A percentile compares a stretch with the other conserved stretches of the same genome.
Evolutionary conservation across 202 grass and related monocot species (phyloP).

Genomic region (Bolboschoenoplectus hybrid): DNA sequence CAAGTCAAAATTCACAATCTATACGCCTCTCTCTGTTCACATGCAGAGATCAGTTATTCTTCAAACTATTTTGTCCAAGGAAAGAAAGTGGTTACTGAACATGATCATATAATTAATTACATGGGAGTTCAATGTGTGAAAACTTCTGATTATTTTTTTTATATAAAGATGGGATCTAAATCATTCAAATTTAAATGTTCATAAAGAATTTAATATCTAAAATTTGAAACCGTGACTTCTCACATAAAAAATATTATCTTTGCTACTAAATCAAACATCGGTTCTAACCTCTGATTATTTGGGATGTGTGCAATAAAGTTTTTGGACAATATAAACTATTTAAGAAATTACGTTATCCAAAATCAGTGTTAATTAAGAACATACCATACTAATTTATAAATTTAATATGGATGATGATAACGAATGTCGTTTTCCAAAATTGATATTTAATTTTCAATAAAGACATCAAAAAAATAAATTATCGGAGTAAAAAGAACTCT

Average conservation of each 20-base stretch:
- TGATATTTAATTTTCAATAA: too few relatives aligned
- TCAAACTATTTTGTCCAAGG: neutral
- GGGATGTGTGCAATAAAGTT: neutral
- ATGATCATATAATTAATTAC: neutral
- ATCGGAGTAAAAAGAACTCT: too few relatives aligned
- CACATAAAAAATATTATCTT: too few relatives aligned
- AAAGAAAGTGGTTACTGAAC: neutral
- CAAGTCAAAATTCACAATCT: neutral
- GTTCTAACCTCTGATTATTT: too few relatives aligned
- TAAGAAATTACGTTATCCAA: neutral
- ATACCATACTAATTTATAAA: neutral
- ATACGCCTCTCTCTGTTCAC: constrained; percentile 25
- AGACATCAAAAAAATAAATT: too few relatives aligned
- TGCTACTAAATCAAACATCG: too few relatives aligned
- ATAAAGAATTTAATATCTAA: too few relatives aligned
- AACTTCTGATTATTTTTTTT: neutral
- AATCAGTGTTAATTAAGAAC: neutral
- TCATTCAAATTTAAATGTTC: too few relatives aligned
- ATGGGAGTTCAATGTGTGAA: neutral
- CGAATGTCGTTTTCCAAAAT: too few relatives aligned
- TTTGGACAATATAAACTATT: neutral
- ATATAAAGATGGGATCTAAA: too few relatives aligned
- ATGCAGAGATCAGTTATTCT: neutral
- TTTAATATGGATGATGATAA: neutral
- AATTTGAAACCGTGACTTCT: too few relatives aligned